Evolutionary conservation across 257 asterid genomes (phyloP).

Genomic region (Prunella vulgaris): DNA sequence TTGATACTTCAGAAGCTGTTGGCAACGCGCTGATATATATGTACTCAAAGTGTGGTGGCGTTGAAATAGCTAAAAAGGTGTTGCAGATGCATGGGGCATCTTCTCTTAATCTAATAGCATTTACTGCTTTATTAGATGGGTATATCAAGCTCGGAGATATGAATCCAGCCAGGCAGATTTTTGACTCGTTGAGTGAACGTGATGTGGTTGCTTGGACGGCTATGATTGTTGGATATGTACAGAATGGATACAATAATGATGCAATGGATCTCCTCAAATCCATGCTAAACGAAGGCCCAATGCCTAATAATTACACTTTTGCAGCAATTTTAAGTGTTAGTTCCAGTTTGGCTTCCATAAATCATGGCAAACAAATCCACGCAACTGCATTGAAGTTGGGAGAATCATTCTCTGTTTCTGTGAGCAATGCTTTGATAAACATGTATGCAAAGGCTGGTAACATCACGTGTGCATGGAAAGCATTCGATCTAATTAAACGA

Average conservation of each 20-base stretch:
- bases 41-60: slow-evolving; percentile 74
- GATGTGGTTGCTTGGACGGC: slow-evolving; percentile 95
- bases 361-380: slow-evolving; percentile 76
- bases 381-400: slow-evolving; percentile 57
- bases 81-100: slow-evolving; percentile 35
- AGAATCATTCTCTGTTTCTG: slow-evolving; percentile 52
- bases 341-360: slow-evolving; percentile 68
- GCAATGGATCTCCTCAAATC: slow-evolving; percentile 63
- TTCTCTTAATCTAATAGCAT: slow-evolving; percentile 51
- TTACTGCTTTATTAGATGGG: slow-evolving; percentile 80
- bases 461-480: slow-evolving; percentile 46
- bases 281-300: slow-evolving; percentile 54
- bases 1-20: slow-evolving; percentile 51
- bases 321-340: slow-evolving; percentile 68
- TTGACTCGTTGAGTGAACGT: slow-evolving; percentile 52
- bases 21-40: slow-evolving; percentile 70
- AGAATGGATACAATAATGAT: slow-evolving; percentile 50
- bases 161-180: slow-evolving; percentile 71
- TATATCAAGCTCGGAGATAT: slow-evolving; percentile 72
- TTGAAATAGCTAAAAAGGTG: slow-evolving; percentile 50
- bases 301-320: slow-evolving; percentile 71
- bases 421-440: slow-evolving; percentile 69
- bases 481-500: slow-evolving; percentile 34
- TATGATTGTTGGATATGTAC: slow-evolving; percentile 77
- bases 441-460: slow-evolving; percentile 85